These are phyloP conservation scores for Arthrobotrys pseudoclavata DNA, from an alignment of 2,329 filamentous ascomycete species.

Conservation along the genomic window DNA sequence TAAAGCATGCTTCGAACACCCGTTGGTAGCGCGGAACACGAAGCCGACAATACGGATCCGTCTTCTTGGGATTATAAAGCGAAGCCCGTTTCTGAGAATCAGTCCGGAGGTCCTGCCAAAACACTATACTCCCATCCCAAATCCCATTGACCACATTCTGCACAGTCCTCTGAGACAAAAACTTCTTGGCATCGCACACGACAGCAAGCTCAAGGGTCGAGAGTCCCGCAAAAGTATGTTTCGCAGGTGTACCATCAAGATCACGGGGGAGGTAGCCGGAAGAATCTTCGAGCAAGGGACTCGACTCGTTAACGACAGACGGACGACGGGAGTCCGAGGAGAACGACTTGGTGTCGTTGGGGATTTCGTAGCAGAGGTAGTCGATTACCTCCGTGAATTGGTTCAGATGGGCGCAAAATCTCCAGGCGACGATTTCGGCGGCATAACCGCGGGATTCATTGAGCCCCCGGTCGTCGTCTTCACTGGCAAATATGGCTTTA, in stretches of 20 bases:
- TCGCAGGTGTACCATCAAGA: constrained; percentile 73
- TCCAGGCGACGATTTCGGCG: constrained; percentile 58
- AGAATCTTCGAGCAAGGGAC: constrained; percentile 28
- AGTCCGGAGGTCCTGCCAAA: constrained; percentile 84
- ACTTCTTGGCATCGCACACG: constrained; percentile 84
- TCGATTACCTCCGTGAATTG: constrained; percentile 59
- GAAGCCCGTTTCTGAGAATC: constrained; percentile 81
- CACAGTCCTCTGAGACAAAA: constrained; percentile 82
- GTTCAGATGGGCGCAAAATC: constrained; percentile 58
- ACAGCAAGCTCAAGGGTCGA: constrained; percentile 90
- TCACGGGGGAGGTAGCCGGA: constrained; percentile 65
- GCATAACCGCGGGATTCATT: constrained; percentile 58
- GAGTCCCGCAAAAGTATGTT: constrained; percentile 79
- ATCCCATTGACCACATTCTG: constrained; percentile 87
- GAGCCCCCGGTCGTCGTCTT: constrained; percentile 56
- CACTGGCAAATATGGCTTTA: constrained; percentile 56
- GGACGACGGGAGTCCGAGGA: constrained; percentile 35
- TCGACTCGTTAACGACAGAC: constrained; percentile 22
- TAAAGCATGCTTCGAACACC: constrained; percentile 85
- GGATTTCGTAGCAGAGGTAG: constrained; percentile 59
- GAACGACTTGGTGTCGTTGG: constrained; percentile 32
- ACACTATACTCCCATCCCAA: constrained; percentile 87
- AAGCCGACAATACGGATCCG: constrained; percentile 81
- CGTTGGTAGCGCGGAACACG: constrained; percentile 88
- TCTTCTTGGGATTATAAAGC: constrained; percentile 77